Evolutionary conservation across 768 basidiomycete genomes (phyloP), one percentile per base, ranked within the genome.

Genomic region (Suillus fuscotomentosus): DNA sequence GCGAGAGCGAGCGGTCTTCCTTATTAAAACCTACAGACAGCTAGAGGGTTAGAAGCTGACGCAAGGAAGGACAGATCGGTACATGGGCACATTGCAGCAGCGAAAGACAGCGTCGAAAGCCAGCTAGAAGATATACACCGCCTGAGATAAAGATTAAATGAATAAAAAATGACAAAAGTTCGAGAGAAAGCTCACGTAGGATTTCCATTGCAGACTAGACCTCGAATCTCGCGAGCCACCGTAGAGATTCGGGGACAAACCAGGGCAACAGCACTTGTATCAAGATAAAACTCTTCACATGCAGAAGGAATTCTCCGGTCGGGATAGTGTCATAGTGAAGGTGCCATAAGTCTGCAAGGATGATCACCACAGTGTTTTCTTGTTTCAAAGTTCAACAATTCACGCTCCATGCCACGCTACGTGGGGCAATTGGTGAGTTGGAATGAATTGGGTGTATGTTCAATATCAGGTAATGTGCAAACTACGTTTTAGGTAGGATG

Each of bases 341-440:
- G 69, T 70, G 17, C 64, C 69, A n/a, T 67, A 70, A 9, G 69
- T 70, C 70, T 68, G 45, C 7, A 36, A 36, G 27, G 24, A 60
- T 5, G n/a, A 50, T 31, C 14, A 42, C 22, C 6, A 24, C 24
- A 7, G 13, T 17, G 3, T 43, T n/a, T 24, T 14, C 31, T 31
- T 6, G 9, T n/a, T 43, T 20, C 17, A 17, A 22, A 47, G 0
- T 31, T 31, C 5, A 38, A 7, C 34, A 48, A 34, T 60, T 27
- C 53, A 67, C 66, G 0, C 88, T 81, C 91, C 91, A 93, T 13
- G 90, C 89, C 51, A 90, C 86, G 63, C 83, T 85, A 42, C 38
- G 41, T 56, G 38, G 22, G n/a, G 24, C 53, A 42, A 59, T 8
- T 38, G 27, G 17, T 20, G 9, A 34, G 31, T 31, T 31, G 31